A percentile compares a stretch with the other conserved stretches of the same genome.
phyloP scores from a whole-genome alignment of 2,329 filamentous ascomycete genomes.

The Calonectria ilicicola region DNA sequence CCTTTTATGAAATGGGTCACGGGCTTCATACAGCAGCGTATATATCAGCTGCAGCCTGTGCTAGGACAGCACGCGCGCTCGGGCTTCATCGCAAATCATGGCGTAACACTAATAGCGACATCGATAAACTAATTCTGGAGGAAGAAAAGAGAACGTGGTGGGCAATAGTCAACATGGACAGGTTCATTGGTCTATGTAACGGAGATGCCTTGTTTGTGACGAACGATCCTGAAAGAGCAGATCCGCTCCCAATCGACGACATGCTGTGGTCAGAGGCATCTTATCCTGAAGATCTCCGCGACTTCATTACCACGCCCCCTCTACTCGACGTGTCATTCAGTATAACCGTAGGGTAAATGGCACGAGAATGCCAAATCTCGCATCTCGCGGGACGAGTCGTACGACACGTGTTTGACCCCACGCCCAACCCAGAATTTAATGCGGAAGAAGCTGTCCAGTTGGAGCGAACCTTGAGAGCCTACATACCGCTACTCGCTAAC shows the following conservation, averaged over 20 bases:
- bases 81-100: not conserved
- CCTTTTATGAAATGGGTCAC: not conserved
- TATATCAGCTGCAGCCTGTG: not conserved
- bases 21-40: not conserved
- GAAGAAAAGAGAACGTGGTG: not conserved
- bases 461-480: not conserved
- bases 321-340: not conserved
- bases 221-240: not conserved
- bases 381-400: not conserved
- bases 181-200: not conserved
- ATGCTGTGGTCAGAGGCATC: not conserved
- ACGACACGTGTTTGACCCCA: not conserved
- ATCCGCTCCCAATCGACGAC: not conserved
- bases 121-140: not conserved
- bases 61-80: not conserved
- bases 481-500: not conserved
- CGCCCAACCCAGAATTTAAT: not conserved
- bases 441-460: not conserved
- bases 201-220: not conserved
- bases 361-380: not conserved
- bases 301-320: not conserved
- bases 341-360: not conserved
- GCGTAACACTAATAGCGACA: not conserved
- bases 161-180: not conserved
- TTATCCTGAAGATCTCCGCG: not conserved